A percentile compares a stretch with the other conserved stretches of the same genome.
These are phyloP conservation scores for Saccharomycopsis sp. DNA, from an alignment of 805 yeast genomes.

Conservation along the genomic window DNA sequence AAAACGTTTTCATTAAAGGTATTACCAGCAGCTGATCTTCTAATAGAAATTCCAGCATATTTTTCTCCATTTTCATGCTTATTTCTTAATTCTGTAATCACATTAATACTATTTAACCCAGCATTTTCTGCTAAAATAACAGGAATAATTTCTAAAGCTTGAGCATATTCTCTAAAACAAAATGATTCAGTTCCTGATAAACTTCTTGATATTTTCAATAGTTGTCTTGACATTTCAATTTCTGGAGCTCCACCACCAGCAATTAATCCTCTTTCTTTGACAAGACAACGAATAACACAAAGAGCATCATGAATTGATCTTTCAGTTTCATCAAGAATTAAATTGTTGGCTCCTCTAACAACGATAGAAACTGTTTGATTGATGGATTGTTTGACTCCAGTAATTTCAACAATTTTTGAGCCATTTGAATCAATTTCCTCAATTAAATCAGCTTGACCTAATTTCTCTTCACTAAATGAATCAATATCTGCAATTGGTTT, in stretches of 20 bases:
- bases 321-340: constrained; percentile 91
- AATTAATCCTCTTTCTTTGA: constrained; percentile 71
- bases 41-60: constrained; percentile 91
- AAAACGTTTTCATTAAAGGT: constrained; percentile 88
- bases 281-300: constrained; percentile 79
- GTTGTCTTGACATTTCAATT: constrained; percentile 71
- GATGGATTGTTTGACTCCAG: constrained; percentile 58
- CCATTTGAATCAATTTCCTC: constrained; percentile 89
- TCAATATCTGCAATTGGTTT: constrained; percentile 95
- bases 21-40: constrained; percentile 88
- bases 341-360: constrained; percentile 88
- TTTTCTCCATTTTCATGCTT: constrained; percentile 85
- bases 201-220: constrained; percentile 59
- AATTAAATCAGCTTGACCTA: constrained; percentile 84
- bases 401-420: constrained; percentile 77
- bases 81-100: constrained; percentile 84
- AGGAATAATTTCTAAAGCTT: constrained; percentile 87
- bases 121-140: constrained; percentile 94
- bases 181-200: constrained; percentile 81
- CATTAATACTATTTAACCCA: constrained; percentile 82
- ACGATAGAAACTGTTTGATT: constrained; percentile 65
- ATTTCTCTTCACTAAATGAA: constrained; percentile 82
- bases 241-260: constrained; percentile 99
- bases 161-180: constrained; percentile 86
- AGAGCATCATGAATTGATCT: constrained; percentile 96